Percentiles rank a stretch among this genome's conserved stretches.
Evolutionary conservation across 805 yeast species (phyloP).

Genomic region (Crinitomyces ghanaensis): DNA sequence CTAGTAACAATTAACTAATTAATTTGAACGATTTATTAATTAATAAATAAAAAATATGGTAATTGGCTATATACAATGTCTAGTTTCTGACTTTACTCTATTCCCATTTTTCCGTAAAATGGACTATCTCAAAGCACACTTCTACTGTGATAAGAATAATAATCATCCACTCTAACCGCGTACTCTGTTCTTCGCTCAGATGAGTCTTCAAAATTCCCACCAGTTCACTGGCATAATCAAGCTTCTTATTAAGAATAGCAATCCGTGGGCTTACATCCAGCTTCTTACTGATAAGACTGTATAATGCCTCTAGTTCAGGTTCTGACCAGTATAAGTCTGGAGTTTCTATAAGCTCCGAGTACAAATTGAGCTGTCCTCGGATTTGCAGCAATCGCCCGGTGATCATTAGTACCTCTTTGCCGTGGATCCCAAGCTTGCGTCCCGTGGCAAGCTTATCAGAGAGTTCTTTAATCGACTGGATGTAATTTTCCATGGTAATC

Average conservation of each 20-base stretch:
- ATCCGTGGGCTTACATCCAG: constrained; percentile 73
- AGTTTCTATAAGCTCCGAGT: constrained; percentile 80
- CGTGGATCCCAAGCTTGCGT: constrained; percentile 32
- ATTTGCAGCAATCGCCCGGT: constrained; percentile 68
- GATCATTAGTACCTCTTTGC: constrained; percentile 44
- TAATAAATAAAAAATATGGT: no score
- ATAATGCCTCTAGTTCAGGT: constrained; percentile 69
- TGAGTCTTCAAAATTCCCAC: constrained; percentile 66
- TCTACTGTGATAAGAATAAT: constrained; percentile 74
- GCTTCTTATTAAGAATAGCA: constrained; percentile 65
- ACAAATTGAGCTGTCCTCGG: constrained; percentile 73
- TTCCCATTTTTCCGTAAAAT: constrained; percentile 58
- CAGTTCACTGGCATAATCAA: constrained; percentile 87
- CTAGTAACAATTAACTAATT: no score
- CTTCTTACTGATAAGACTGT: constrained; percentile 54
- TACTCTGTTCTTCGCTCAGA: constrained; percentile 62
- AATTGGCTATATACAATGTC: no score
- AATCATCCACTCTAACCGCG: constrained; percentile 80
- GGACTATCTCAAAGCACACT: constrained; percentile 69
- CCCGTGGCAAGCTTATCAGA: constrained; percentile 63
- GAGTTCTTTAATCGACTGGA: constrained; percentile 48
- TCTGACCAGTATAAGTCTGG: constrained; percentile 94
- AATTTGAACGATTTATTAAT: no score
- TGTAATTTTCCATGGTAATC: constrained; percentile 54
- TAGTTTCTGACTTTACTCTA: no score